These are phyloP conservation scores for Penicillium aurantiogriseum DNA, from an alignment of 2,329 filamentous ascomycete genomes.

Conservation along the genomic window DNA sequence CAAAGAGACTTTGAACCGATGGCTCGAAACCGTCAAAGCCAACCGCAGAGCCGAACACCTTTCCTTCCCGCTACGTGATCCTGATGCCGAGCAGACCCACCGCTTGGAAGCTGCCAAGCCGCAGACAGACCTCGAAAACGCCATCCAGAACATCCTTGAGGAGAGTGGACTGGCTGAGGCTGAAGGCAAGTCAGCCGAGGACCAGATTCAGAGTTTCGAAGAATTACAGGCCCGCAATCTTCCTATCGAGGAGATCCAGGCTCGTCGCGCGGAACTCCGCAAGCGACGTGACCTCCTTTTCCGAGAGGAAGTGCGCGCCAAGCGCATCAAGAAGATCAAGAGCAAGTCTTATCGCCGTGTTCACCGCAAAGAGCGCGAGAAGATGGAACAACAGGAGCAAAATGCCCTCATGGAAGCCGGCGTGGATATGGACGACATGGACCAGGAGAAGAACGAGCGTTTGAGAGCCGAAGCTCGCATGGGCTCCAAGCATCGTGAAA, in stretches of 20 bases:
- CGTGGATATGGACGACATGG: conserved; percentile 62
- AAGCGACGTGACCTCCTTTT: conserved; percentile 81
- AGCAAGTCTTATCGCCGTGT: conserved; percentile 91
- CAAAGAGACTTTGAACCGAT: conserved; percentile 84
- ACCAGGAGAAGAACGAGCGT: conserved; percentile 66
- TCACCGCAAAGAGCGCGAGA: conserved; percentile 75
- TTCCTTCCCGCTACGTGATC: conserved; percentile 78
- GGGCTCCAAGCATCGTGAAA: conserved; percentile 79
- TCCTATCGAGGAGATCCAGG: conserved; percentile 69
- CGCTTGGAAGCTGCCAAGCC: conserved; percentile 59
- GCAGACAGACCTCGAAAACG: conserved; percentile 77
- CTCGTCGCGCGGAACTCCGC: conserved; percentile 70
- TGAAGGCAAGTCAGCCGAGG: conserved; percentile 60
- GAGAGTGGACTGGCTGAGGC: conserved; percentile 71
- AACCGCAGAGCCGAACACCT: conserved; percentile 90
- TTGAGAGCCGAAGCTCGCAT: conserved; percentile 80
- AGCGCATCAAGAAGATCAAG: conserved; percentile 98
- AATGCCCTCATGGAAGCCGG: conserved; percentile 59
- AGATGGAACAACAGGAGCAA: conserved; percentile 56
- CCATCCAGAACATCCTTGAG: conserved; percentile 84
- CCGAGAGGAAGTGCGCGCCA: conserved; percentile 81
- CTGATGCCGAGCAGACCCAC: conserved; percentile 59
- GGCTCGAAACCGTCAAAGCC: conserved; percentile 92
- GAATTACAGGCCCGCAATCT: conserved; percentile 69
- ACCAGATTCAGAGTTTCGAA: conserved; percentile 66